These are phyloP conservation scores for Ustilago tritici DNA, from an alignment of 1,284 basidiomycete genomes.

Conservation along the genomic window DNA sequence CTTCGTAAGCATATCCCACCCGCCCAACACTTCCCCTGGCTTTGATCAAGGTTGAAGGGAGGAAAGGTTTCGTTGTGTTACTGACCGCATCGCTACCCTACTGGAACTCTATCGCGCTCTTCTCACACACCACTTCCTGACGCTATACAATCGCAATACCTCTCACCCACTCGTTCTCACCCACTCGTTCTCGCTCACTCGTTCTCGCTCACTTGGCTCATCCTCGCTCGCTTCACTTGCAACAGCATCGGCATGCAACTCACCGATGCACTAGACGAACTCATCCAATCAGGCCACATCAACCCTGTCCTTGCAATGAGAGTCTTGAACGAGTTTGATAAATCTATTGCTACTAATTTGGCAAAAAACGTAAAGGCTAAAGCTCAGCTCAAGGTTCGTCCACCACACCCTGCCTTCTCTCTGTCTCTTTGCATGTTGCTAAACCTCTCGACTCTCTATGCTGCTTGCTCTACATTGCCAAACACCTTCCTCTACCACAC, in stretches of 20 bases:
- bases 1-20: slow-evolving; percentile 46
- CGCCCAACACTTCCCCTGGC: too few species aligned
- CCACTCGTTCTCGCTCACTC: too few species aligned
- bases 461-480: too few species aligned
- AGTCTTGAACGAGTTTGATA: slow-evolving; percentile 76
- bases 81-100: background rate
- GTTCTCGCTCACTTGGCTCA: background rate
- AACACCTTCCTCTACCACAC: background rate
- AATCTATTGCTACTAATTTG: slow-evolving; percentile 66
- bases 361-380: slow-evolving; percentile 66
- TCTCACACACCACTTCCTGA: too few species aligned
- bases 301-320: slow-evolving; percentile 98
- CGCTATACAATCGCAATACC: too few species aligned
- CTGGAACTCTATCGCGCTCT: background rate
- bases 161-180: too few species aligned
- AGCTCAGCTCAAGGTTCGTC: slow-evolving; percentile 60
- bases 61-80: too few species aligned
- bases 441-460: background rate
- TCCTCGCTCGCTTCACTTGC: background rate
- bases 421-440: background rate
- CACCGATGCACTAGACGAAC: slow-evolving; percentile 98
- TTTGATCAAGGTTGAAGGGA: too few species aligned
- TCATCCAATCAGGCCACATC: slow-evolving; percentile 96
- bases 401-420: background rate
- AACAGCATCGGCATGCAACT: slow-evolving; percentile 92